Evolutionary conservation across 176 grass and related monocot genomes (phyloP).

Genomic region (Aegilops bicornis): DNA sequence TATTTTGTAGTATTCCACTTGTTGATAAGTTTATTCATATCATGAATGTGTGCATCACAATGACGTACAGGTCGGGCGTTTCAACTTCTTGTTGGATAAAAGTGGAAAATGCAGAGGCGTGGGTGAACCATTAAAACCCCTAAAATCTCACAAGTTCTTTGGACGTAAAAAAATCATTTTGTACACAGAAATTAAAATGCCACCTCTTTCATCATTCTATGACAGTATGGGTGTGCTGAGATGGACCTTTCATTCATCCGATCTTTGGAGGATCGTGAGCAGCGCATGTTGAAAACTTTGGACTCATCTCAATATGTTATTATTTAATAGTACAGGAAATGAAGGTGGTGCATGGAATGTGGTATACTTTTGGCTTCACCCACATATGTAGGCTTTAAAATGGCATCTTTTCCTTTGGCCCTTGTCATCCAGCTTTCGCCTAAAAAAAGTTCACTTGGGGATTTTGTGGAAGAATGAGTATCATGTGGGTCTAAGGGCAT

Average conservation of each 20-base stretch:
- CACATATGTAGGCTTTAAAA: constrained; percentile 17
- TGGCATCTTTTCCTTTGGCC: background rate
- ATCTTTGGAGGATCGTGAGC: background rate
- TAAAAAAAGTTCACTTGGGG: constrained; percentile 1
- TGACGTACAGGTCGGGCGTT: no score
- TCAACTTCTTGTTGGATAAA: no score
- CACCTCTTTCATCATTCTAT: background rate
- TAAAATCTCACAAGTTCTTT: no score
- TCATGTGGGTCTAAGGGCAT: background rate
- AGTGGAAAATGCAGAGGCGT: no score
- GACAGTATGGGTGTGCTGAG: background rate
- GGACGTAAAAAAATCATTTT: background rate
- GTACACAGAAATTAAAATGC: background rate
- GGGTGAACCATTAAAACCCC: no score
- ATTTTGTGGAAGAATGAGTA: background rate
- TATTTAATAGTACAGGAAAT: background rate
- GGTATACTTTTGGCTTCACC: background rate
- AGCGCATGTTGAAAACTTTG: background rate
- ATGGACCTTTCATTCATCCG: background rate
- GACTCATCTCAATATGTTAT: background rate
- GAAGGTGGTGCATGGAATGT: background rate
- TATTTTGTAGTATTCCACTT: no score
- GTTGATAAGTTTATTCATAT: no score
- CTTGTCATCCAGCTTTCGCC: background rate
- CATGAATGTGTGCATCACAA: no score